Evolutionary conservation across 164 flowering plant genomes (phyloP).

Genomic region (Malania oleifera): DNA sequence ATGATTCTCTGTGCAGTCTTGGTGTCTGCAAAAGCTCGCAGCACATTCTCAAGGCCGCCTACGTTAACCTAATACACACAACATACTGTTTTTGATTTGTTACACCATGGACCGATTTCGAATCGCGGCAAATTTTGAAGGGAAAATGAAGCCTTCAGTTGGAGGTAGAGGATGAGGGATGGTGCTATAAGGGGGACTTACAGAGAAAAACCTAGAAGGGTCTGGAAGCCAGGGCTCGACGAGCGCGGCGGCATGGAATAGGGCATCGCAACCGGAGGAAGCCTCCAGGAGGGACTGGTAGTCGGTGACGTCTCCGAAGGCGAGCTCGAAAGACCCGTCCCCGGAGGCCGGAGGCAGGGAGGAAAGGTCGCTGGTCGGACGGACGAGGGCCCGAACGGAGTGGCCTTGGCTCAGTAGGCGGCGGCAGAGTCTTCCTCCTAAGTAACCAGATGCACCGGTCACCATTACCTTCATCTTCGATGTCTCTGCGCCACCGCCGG

Average conservation of each 20-base stretch:
- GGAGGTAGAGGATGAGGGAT: too few species aligned
- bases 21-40: conserved; percentile 62
- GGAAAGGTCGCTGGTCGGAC: conserved; percentile 68
- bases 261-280: conserved; percentile 55
- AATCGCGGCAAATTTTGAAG: too few species aligned
- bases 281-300: conserved; percentile 63
- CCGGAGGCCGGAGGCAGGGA: conserved; percentile 36
- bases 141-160: too few species aligned
- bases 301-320: conserved; percentile 79
- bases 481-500: background rate
- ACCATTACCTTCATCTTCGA: conserved; percentile 43
- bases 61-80: conserved; percentile 65
- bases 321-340: conserved; percentile 43
- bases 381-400: conserved; percentile 76
- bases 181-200: too few species aligned
- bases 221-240: conserved; percentile 97
- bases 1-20: conserved; percentile 59
- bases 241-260: conserved; percentile 84
- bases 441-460: conserved; percentile 89
- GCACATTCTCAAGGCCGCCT: conserved; percentile 70
- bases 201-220: conserved; percentile 65
- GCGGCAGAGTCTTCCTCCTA: conserved; percentile 73
- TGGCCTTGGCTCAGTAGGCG: conserved; percentile 50
- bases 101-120: too few species aligned
- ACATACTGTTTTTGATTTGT: background rate